Conservation (phyloP, 2,329 filamentous ascomycete species). For the Seiridium unicorne region DNA sequence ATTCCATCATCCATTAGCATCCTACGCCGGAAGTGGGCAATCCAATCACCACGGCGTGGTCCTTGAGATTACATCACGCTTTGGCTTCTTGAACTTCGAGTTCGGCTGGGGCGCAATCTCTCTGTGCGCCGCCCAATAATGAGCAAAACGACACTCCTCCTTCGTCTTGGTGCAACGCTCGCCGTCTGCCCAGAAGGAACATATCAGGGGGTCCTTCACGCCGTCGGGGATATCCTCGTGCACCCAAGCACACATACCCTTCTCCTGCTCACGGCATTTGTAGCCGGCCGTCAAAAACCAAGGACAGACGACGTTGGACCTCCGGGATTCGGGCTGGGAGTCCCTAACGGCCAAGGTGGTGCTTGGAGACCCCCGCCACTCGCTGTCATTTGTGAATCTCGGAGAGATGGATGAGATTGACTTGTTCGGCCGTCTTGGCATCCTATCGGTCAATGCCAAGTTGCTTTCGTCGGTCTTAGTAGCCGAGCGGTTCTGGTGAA, state of each 20-base stretch:
- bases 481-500: not conserved
- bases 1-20: too few species aligned
- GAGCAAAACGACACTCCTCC: slow-evolving; percentile 15
- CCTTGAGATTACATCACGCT: not conserved
- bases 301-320: slow-evolving; percentile 16
- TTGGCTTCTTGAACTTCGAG: not conserved
- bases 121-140: slow-evolving; percentile 10
- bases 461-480: not conserved
- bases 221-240: slow-evolving; percentile 15
- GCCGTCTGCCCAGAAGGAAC: slow-evolving; percentile 19
- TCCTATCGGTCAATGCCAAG: not conserved
- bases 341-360: not conserved
- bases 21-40: too few species aligned
- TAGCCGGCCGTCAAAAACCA: slow-evolving; percentile 18
- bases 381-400: not conserved
- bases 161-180: slow-evolving; percentile 15
- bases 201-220: slow-evolving; percentile 19
- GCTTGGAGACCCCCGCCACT: not conserved
- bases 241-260: slow-evolving; percentile 11
- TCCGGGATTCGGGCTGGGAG: not conserved
- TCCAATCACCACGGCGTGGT: too few species aligned
- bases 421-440: not conserved
- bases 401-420: not conserved
- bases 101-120: slow-evolving; percentile 3
- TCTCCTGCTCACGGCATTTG: slow-evolving; percentile 12